A percentile compares a stretch with the other conserved stretches of the same genome.
These are phyloP conservation scores for Xylariaceae sp. DNA, from an alignment of 2,329 filamentous ascomycete genomes.

Conservation along the genomic window DNA sequence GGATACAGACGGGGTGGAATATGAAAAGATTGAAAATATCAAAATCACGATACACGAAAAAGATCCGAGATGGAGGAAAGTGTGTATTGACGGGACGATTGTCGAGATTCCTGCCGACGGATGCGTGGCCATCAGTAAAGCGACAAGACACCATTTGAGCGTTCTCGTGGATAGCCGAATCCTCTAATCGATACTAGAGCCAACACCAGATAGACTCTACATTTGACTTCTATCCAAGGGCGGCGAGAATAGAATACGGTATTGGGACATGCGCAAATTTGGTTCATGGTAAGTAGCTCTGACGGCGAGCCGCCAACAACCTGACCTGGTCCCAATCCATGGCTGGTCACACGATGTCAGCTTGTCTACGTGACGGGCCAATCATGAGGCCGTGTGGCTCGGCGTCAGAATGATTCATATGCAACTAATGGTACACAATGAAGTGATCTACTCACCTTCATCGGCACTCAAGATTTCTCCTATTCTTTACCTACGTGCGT, in stretches of 20 bases:
- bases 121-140: constrained; percentile 60
- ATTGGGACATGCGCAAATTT: neutral
- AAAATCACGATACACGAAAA: constrained; percentile 61
- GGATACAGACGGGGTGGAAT: constrained; percentile 51
- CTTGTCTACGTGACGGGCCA: constrained; percentile 11
- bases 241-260: no score
- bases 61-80: constrained; percentile 70
- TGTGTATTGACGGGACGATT: constrained; percentile 91
- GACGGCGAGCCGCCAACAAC: neutral
- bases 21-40: constrained; percentile 64
- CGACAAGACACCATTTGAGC: constrained; percentile 38
- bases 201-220: no score
- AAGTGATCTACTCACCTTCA: no score
- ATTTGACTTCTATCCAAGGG: no score
- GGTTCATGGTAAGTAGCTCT: neutral
- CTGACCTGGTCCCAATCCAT: neutral
- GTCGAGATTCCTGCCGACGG: constrained; percentile 66
- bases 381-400: constrained; percentile 13
- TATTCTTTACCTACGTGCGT: no score
- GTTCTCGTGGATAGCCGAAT: constrained; percentile 37
- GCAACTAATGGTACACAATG: neutral
- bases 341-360: neutral
- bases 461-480: no score
- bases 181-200: neutral
- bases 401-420: constrained; percentile 29